These are phyloP conservation scores for Ogataea salicorniae DNA, from an alignment of 805 yeast species.

Conservation along the genomic window DNA sequence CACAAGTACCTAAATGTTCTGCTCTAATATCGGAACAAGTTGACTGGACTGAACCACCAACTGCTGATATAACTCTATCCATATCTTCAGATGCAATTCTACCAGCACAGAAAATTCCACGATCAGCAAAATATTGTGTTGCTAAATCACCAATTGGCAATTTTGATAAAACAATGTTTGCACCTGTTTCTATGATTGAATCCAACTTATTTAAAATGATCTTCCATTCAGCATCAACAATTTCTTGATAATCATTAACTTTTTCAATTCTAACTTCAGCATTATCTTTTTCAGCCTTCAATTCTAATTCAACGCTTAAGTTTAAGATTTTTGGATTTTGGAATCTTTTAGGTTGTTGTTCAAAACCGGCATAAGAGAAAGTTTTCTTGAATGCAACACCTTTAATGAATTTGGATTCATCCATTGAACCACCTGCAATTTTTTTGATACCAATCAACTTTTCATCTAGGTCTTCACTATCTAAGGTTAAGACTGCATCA, in stretches of 20 bases:
- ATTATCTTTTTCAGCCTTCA: slow-evolving; percentile 97
- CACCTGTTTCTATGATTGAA: slow-evolving; percentile 79
- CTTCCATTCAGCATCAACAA: slow-evolving; percentile 99
- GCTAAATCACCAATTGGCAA: slow-evolving; percentile 98
- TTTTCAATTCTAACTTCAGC: slow-evolving; percentile 96
- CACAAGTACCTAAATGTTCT: slow-evolving; percentile 81
- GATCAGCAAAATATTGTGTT: slow-evolving; percentile 96
- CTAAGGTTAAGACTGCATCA: slow-evolving; percentile 86
- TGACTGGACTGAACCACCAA: slow-evolving; percentile 85
- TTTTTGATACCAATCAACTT: slow-evolving; percentile 89
- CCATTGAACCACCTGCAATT: slow-evolving; percentile 94
- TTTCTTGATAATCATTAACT: slow-evolving; percentile 89
- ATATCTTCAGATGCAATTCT: slow-evolving; percentile 85
- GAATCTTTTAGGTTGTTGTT: slow-evolving; percentile 93
- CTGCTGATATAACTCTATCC: slow-evolving; percentile 89
- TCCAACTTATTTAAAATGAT: slow-evolving; percentile 83
- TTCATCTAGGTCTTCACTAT: slow-evolving; percentile 81
- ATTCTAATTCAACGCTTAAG: slow-evolving; percentile 88
- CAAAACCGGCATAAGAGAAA: slow-evolving; percentile 96
- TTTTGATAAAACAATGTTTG: slow-evolving; percentile 87
- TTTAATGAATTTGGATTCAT: slow-evolving; percentile 79
- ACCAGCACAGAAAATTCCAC: slow-evolving; percentile 96
- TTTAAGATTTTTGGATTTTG: slow-evolving; percentile 74
- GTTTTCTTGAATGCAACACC: slow-evolving; percentile 98
- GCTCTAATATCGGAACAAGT: slow-evolving; percentile 63